Base-by-base conservation (phyloP, 805 yeast species). In the Pichia thaimueangensis region DNA sequence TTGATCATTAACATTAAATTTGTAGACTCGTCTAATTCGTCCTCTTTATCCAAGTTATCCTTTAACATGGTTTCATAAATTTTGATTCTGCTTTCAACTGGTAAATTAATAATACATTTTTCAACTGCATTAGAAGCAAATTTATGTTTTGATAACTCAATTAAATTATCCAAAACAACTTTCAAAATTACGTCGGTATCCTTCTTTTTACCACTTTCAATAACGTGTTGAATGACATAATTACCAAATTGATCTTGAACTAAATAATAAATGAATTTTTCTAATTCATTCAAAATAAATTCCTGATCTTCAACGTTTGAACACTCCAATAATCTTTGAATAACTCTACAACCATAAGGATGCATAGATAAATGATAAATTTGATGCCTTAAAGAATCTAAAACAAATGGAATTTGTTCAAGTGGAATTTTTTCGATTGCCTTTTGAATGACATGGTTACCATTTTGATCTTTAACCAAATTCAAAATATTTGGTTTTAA, bases 41-140 rank as follows among this genome's bases (percentile, higher is more conserved):
- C 68, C 22, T 60, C 64, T 22, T 60, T 64, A 29, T 55, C 55
- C 37, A 63, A 62, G 49, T 77, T 75, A 44, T 68, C 78, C 24
- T 74, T 65, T 64, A 82, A 63, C 13, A 91, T 86, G 53, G 78
- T 84, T 43, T 74, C 76, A 45, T 84, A 74, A 31, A 91, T 74
- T 30, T 68, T 58, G 46, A 67, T 63, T 48, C 88, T 73, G 61
- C 88, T 94, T 6, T 64, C 68, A 8, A 66, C 61, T 15, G 76
- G 70, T 36, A 96, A 94, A 60, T 71, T 76, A 43, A 85, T 72
- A 44, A 93, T 86, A 54, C 96, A 86, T 60, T 86, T 88, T 62
- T 93, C 99, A 51, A 93, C 95, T 24, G 94, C 99, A 62, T 93
- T 93, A 0, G 96, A 87, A 2, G 98, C 97, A 69, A 88, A 93